Percentiles rank a stretch among this genome's conserved stretches.
Conservation (phyloP, 78 protist species). For the Dictyostelium purpureum region DNA sequence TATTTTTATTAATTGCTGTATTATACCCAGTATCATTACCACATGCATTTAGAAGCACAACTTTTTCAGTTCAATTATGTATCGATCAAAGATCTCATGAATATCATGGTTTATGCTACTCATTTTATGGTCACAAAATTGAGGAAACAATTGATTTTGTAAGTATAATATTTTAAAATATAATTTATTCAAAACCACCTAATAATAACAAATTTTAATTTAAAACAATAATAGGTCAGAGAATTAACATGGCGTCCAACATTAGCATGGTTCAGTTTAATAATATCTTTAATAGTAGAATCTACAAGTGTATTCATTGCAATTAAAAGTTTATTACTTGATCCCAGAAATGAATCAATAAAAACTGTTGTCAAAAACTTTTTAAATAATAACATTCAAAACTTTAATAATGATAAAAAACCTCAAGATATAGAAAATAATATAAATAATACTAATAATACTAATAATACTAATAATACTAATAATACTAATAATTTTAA, state of each 20-base stretch:
- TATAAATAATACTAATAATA: not conserved
- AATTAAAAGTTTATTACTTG: not conserved
- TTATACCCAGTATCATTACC: not conserved
- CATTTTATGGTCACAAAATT: not conserved
- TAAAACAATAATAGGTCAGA: not conserved
- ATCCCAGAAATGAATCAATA: not conserved
- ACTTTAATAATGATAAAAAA: not conserved
- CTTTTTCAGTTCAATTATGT: not conserved
- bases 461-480: not conserved
- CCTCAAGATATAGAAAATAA: not conserved
- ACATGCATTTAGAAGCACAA: not conserved
- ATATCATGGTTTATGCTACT: not conserved
- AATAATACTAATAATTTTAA: not conserved
- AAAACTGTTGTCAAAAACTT: not conserved
- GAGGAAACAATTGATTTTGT: not conserved
- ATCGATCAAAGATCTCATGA: not conserved
- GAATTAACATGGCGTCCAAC: constrained; percentile 1
- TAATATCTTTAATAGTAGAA: not conserved
- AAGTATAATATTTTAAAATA: not conserved
- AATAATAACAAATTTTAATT: not conserved
- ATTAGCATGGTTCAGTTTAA: not conserved
- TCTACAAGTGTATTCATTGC: not conserved
- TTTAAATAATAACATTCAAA: not conserved
- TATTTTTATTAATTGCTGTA: not conserved
- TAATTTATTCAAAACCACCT: too few species aligned